phyloP scores from a whole-genome alignment of 164 flowering plant species.

The Macadamia tetraphylla region DNA sequence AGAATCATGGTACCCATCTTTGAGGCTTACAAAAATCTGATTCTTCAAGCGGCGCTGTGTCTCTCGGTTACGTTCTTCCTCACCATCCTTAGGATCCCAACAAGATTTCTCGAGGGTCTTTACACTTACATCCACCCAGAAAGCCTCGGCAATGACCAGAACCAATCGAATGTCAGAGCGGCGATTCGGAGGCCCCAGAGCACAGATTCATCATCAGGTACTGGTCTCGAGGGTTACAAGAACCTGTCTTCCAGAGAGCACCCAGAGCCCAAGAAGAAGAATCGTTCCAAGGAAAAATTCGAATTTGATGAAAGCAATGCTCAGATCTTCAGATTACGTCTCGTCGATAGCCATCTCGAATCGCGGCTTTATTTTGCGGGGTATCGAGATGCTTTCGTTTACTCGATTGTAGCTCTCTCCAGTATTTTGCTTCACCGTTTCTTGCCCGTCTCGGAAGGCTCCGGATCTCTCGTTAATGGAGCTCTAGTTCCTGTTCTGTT shows the following conservation, averaged over 20 bases:
- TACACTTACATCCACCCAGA: constrained; percentile 91
- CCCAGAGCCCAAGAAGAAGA: constrained; percentile 38
- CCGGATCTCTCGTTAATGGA: constrained; percentile 44
- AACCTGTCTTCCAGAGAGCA: constrained; percentile 19
- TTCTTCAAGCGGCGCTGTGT: constrained; percentile 42
- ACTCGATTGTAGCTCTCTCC: constrained; percentile 33
- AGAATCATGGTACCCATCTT: constrained; percentile 8
- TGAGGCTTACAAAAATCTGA: constrained; percentile 28
- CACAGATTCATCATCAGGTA: constrained; percentile 23
- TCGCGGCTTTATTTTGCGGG: constrained; percentile 52
- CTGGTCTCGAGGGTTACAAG: constrained; percentile 19
- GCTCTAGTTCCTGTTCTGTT: constrained; percentile 46
- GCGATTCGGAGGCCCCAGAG: constrained; percentile 65
- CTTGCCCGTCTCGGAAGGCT: constrained; percentile 20
- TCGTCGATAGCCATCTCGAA: constrained; percentile 54
- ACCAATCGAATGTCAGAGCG: constrained; percentile 38
- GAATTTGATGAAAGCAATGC: constrained; percentile 90
- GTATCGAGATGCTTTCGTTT: constrained; percentile 36
- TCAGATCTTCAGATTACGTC: constrained; percentile 84
- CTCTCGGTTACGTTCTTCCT: constrained; percentile 39
- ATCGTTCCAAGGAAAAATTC: constrained; percentile 50
- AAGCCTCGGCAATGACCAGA: constrained; percentile 25
- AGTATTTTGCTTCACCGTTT: constrained; percentile 41
- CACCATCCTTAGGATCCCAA: constrained; percentile 49
- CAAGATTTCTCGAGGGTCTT: constrained; percentile 58